Percentiles rank a stretch among this genome's conserved stretches.
phyloP scores from a whole-genome alignment of 768 basidiomycete species.

The Pholiota molesta region DNA sequence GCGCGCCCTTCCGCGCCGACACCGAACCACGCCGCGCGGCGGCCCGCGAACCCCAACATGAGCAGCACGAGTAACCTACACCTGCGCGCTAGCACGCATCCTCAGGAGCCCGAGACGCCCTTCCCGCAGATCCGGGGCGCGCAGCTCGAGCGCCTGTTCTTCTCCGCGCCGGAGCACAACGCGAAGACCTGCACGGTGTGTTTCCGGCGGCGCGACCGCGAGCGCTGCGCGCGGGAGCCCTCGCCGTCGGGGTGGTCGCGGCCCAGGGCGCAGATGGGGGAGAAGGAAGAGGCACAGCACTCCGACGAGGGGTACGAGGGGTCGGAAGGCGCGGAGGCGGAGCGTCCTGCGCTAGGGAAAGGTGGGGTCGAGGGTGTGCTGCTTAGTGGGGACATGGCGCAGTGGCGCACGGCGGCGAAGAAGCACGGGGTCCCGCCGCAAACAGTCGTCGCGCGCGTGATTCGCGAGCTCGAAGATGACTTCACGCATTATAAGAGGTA shows the following conservation, averaged over 20 bases:
- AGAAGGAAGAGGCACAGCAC: constrained; percentile 22
- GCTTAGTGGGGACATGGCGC: constrained; percentile 29
- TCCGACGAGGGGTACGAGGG: constrained; percentile 57
- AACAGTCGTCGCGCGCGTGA: constrained; percentile 80
- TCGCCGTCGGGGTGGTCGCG: constrained; percentile 18
- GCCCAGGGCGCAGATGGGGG: constrained; percentile 8
- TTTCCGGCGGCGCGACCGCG: constrained; percentile 43
- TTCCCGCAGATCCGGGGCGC: constrained; percentile 86
- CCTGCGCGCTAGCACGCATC: neutral
- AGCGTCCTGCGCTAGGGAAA: constrained; percentile 5
- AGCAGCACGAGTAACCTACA: neutral
- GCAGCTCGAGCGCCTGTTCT: constrained; percentile 79
- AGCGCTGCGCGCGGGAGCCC: constrained; percentile 8
- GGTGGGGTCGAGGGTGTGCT: constrained; percentile 15
- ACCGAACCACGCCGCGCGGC: constrained; percentile 32
- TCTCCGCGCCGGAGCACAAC: constrained; percentile 78
- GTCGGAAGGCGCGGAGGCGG: constrained; percentile 36
- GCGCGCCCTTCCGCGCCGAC: constrained; percentile 40
- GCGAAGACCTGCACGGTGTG: constrained; percentile 71
- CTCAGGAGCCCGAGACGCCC: constrained; percentile 45
- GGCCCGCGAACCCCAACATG: constrained; percentile 5
- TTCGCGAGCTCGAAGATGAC: constrained; percentile 92
- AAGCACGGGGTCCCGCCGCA: constrained; percentile 73
- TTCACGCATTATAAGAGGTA: constrained; percentile 96
- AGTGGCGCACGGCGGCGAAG: constrained; percentile 33